These are phyloP conservation scores for Debaryomyces prosopidis DNA, from an alignment of 805 yeast species.

Conservation along the genomic window DNA sequence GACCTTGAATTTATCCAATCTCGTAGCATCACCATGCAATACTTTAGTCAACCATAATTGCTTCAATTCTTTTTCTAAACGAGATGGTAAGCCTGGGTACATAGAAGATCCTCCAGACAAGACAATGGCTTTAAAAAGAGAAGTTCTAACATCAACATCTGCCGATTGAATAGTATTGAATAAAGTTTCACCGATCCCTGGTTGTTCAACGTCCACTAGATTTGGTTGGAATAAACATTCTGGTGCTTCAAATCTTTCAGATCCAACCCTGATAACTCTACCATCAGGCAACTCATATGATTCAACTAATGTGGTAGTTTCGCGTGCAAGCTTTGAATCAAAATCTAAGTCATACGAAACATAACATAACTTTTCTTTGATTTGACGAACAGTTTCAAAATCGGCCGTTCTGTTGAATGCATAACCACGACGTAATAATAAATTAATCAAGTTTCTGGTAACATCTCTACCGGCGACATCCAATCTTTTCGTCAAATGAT, in stretches of 20 bases:
- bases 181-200: slow-evolving; percentile 91
- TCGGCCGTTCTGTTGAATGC: slow-evolving; percentile 98
- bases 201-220: slow-evolving; percentile 93
- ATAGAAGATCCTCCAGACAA: slow-evolving; percentile 96
- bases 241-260: slow-evolving; percentile 95
- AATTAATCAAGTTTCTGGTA: slow-evolving; percentile 89
- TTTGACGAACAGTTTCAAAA: slow-evolving; percentile 97
- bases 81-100: slow-evolving; percentile 97
- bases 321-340: slow-evolving; percentile 83
- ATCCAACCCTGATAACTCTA: slow-evolving; percentile 87
- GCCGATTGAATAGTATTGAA: slow-evolving; percentile 94
- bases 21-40: slow-evolving; percentile 79
- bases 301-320: slow-evolving; percentile 94
- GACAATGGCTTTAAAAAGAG: slow-evolving; percentile 88
- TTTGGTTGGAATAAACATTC: slow-evolving; percentile 96
- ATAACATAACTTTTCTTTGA: slow-evolving; percentile 93
- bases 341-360: slow-evolving; percentile 92
- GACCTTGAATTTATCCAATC: slow-evolving; percentile 90
- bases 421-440: slow-evolving; percentile 91
- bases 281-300: slow-evolving; percentile 96
- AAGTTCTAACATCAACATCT: slow-evolving; percentile 87
- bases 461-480: slow-evolving; percentile 99
- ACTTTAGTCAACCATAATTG: slow-evolving; percentile 94
- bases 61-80: slow-evolving; percentile 93
- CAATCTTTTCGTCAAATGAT: slow-evolving; percentile 86